Percentiles rank a stretch among this genome's conserved stretches.
Conservation (phyloP, 2,329 filamentous ascomycete species). For the Stachybotrys elegans region DNA sequence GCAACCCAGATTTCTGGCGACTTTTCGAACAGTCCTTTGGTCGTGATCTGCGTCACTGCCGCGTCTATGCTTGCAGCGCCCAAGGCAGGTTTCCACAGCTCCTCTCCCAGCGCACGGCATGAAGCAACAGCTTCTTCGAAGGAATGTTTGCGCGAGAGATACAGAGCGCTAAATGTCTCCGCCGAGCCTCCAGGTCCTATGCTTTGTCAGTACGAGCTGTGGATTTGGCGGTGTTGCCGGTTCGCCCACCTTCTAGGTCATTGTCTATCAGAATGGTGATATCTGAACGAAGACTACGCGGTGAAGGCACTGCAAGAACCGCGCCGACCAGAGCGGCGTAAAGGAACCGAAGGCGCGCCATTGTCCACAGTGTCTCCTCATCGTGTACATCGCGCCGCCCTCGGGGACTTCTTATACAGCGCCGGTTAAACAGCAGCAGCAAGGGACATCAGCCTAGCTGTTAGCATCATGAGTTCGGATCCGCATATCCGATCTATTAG, state of each 20-base stretch:
- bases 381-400: no score
- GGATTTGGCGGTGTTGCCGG: not conserved
- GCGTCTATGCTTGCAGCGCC: not conserved
- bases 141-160: conserved; percentile 1
- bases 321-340: not conserved
- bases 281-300: not conserved
- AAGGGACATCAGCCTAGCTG: no score
- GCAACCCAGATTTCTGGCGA: not conserved
- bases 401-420: no score
- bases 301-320: conserved; percentile 1
- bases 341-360: not conserved
- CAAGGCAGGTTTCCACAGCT: not conserved
- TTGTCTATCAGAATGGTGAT: conserved; percentile 2
- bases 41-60: not conserved
- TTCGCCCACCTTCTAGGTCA: not conserved
- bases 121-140: not conserved
- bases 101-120: conserved; percentile 1
- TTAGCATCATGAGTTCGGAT: no score
- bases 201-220: not conserved
- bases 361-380: not conserved
- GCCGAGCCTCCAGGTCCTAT: not conserved
- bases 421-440: no score
- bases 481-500: no score
- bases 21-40: not conserved
- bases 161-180: not conserved